These are phyloP conservation scores for Ophiostoma pallidulum DNA, from an alignment of 2,329 filamentous ascomycete genomes.

Conservation along the genomic window DNA sequence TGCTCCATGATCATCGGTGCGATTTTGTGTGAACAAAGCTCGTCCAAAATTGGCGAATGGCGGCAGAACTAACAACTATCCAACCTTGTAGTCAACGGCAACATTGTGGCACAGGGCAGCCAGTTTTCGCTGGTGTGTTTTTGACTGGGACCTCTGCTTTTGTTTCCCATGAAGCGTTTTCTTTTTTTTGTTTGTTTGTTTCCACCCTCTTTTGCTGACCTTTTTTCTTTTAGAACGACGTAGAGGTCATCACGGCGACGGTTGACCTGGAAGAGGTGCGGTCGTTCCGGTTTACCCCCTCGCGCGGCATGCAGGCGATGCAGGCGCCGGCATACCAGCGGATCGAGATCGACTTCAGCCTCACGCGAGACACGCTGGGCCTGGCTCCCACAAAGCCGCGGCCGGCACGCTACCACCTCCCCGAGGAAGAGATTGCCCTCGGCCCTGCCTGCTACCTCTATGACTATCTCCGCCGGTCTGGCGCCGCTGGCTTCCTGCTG, in stretches of 20 bases:
- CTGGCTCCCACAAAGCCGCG: conserved; percentile 27
- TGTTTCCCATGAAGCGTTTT: too few relatives aligned
- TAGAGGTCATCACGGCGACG: conserved; percentile 57
- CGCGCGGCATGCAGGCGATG: conserved; percentile 49
- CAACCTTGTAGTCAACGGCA: conserved; percentile 40
- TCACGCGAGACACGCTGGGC: conserved; percentile 22
- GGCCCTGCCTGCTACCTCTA: conserved; percentile 54
- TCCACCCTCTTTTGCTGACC: conserved; percentile 19
- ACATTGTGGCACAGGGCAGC: conserved; percentile 53
- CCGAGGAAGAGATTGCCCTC: conserved; percentile 58
- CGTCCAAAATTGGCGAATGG: too few relatives aligned
- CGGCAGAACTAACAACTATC: too few relatives aligned
- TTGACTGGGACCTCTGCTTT: too few relatives aligned
- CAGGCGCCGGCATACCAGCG: conserved; percentile 34
- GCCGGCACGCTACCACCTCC: conserved; percentile 43
- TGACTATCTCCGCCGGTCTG: conserved; percentile 46
- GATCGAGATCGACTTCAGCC: conserved; percentile 29
- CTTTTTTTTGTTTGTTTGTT: too few relatives aligned
- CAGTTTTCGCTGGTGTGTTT: conserved; percentile 38
- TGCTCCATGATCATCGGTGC: conserved; percentile 48
- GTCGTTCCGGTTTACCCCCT: conserved; percentile 45
- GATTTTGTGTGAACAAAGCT: too few relatives aligned
- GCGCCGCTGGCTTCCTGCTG: conserved; percentile 43
- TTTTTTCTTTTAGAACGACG: conserved; percentile 41
- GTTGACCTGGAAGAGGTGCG: conserved; percentile 65